Evolutionary conservation across 2,329 filamentous ascomycete genomes (phyloP), one percentile per base, ranked within the genome.

Genomic region (Colletotrichum lini): DNA sequence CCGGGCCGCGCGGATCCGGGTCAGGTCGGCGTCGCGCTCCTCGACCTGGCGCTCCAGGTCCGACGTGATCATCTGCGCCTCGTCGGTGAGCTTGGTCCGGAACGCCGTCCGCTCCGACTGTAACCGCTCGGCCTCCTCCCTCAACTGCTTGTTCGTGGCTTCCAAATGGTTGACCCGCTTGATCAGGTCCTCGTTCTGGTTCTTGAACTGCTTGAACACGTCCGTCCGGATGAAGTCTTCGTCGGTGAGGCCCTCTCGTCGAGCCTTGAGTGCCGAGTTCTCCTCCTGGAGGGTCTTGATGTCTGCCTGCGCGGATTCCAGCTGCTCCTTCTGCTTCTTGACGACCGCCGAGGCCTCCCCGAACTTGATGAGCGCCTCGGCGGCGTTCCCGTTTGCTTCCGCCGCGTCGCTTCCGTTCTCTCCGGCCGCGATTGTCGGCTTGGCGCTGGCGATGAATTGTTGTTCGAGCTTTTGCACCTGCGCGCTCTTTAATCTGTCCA

Each of bases 191-290:
- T 98, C 96, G 76, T 97, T 94, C 77, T 98, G 94, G 30, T 89
- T 89, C 82, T 95, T 97, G 78, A 98, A 89, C 73, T 93, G 91
- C 82, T 98, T 98, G 87, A 98, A 99, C 3, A 98, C 88, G 76
- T 98, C 95, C 5, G 95, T 98, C 68, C 94, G 91, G 50, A 95
- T 92, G 79, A 97, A 98, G 76, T 99, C 96, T 73, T 99, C 96
- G 77, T 99, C 96, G 0, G 93, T 93, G 54, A 95, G 85, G 66
- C 89, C 91, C 16, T 94, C 91, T 58, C 93, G 86, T 79, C 91
- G 87, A 18, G 85, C 82, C 76, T 87, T 95, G 44, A 96, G 84
- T 6, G 91, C 88, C 21, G 94, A 95, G 53, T 98, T 90, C 77
- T 98, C 94, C 73, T 95, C 92, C 44, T 93, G 89, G 52, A 95